Evolutionary conservation across 345 rosid species (phyloP).

Genomic region (Dipteronia dyeriana): DNA sequence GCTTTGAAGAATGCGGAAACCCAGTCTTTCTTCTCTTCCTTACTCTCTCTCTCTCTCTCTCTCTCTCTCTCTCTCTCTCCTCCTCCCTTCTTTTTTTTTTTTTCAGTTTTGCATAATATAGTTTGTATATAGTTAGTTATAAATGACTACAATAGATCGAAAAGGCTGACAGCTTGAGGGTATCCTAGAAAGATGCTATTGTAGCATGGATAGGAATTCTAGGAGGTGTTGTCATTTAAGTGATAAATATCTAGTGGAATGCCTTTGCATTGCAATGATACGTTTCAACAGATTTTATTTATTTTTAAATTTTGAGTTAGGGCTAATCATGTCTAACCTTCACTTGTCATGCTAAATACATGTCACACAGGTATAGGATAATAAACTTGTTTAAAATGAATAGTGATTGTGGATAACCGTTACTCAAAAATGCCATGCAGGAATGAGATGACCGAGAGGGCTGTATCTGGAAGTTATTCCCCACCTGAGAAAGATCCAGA

Average conservation of each 20-base stretch:
- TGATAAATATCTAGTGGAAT: background rate
- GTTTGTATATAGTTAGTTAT: background rate
- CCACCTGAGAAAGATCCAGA: slow-evolving; percentile 45
- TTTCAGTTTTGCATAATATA: background rate
- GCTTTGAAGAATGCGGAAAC: background rate
- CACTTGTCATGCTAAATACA: background rate
- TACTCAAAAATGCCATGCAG: slow-evolving; percentile 46
- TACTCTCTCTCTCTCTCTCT: background rate
- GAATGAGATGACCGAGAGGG: slow-evolving; percentile 45
- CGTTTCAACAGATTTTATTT: background rate
- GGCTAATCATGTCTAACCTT: background rate
- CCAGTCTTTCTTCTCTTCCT: background rate
- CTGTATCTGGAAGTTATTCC: slow-evolving; percentile 29
- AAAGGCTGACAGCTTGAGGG: background rate
- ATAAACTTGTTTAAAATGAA: slow-evolving; percentile 8
- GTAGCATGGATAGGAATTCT: background rate
- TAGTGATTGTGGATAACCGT: slow-evolving; percentile 11
- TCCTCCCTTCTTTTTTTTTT: background rate
- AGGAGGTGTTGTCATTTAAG: background rate
- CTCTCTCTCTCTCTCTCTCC: background rate
- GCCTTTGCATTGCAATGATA: background rate
- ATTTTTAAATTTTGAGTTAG: background rate
- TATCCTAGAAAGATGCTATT: background rate
- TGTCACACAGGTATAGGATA: background rate
- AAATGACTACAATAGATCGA: background rate